Conservation (phyloP, 164 flowering plant genomes). For the Piper longum region DNA sequence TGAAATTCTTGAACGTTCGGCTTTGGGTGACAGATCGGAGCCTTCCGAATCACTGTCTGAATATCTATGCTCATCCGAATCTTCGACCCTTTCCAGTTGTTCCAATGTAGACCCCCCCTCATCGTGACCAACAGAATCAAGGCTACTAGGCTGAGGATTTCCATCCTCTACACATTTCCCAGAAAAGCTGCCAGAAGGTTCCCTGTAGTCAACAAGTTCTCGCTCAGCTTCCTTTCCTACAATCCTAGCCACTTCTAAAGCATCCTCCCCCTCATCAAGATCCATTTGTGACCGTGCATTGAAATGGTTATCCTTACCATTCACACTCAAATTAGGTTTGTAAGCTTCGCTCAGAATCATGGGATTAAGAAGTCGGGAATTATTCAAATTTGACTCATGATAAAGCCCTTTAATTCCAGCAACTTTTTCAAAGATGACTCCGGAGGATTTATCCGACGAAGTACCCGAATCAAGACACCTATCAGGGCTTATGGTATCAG, state of each 20-base stretch:
- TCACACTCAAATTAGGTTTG: slow-evolving; percentile 11
- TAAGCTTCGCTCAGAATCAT: slow-evolving; percentile 14
- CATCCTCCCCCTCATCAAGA: slow-evolving; percentile 65
- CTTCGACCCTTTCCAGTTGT: slow-evolving; percentile 14
- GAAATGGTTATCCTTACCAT: slow-evolving; percentile 11
- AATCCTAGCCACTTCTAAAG: slow-evolving; percentile 69
- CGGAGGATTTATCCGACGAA: background rate
- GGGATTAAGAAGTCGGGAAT: slow-evolving; percentile 11
- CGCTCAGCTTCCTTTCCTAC: slow-evolving; percentile 74
- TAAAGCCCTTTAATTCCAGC: slow-evolving; percentile 13
- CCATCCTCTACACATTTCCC: slow-evolving; percentile 29
- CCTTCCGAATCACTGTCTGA: slow-evolving; percentile 15
- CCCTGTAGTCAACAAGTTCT: slow-evolving; percentile 44
- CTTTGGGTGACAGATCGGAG: slow-evolving; percentile 13
- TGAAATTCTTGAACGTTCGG: slow-evolving; percentile 14
- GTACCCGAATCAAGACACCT: background rate
- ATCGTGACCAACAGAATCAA: slow-evolving; percentile 37
- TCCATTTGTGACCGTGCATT: slow-evolving; percentile 34
- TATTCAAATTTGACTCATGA: slow-evolving; percentile 10
- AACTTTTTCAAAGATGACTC: background rate
- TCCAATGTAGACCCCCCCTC: slow-evolving; percentile 15
- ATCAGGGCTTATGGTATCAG: background rate
- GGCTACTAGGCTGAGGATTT: slow-evolving; percentile 29
- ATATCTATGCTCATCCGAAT: slow-evolving; percentile 6
- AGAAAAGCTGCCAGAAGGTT: slow-evolving; percentile 41